These are phyloP conservation scores for Mycothermus thermophilus DNA, from an alignment of 495 filamentous ascomycete species.

Conservation along the genomic window DNA sequence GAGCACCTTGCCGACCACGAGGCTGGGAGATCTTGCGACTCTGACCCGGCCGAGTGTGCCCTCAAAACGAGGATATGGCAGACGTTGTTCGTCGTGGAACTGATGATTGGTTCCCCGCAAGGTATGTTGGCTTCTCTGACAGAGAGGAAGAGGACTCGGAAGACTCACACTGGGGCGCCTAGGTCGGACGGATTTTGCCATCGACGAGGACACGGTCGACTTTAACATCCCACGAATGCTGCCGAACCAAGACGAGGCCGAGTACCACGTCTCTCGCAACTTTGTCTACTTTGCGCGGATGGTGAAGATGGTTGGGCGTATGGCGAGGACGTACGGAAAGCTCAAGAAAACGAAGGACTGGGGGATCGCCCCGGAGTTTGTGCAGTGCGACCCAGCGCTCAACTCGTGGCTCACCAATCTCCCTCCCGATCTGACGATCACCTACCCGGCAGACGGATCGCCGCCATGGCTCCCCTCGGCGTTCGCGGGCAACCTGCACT, in stretches of 20 bases:
- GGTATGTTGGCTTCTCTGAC: conserved; percentile 35
- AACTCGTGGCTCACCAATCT: conserved; percentile 62
- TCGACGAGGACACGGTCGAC: conserved; percentile 65
- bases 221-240: conserved; percentile 49
- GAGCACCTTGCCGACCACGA: conserved; percentile 72
- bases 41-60: conserved; percentile 57
- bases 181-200: conserved; percentile 75
- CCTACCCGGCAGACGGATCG: conserved; percentile 63
- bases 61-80: conserved; percentile 88
- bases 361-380: conserved; percentile 75
- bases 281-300: conserved; percentile 68
- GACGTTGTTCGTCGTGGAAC: conserved; percentile 68
- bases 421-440: conserved; percentile 65
- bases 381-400: conserved; percentile 60
- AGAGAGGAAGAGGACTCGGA: not conserved
- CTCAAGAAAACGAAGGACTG: conserved; percentile 79
- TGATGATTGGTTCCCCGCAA: conserved; percentile 93
- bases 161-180: conserved; percentile 16
- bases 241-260: conserved; percentile 58
- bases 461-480: conserved; percentile 79
- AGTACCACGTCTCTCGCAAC: conserved; percentile 65
- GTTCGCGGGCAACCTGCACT: conserved; percentile 85
- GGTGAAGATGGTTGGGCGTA: conserved; percentile 63
- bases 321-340: conserved; percentile 59
- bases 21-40: conserved; percentile 53